Conservation (phyloP, 1,139 yeast species). For the Debaryomyces coudertii region DNA sequence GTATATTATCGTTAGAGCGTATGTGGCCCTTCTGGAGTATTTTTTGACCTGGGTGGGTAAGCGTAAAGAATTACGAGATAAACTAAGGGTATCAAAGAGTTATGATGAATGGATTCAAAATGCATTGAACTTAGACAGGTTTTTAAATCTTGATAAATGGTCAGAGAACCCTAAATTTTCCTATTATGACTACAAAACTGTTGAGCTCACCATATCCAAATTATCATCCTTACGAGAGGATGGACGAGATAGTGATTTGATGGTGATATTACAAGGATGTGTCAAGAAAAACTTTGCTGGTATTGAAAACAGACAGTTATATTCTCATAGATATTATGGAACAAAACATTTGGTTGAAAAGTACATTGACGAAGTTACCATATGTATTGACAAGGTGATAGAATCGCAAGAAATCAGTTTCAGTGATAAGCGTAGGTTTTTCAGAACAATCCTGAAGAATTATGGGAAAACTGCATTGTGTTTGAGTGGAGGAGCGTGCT, state of each 20-base stretch:
- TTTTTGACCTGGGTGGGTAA: constrained; percentile 62
- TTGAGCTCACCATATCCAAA: constrained; percentile 52
- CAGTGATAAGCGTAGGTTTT: constrained; percentile 53
- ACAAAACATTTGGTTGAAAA: constrained; percentile 64
- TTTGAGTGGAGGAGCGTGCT: constrained; percentile 80
- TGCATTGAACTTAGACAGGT: constrained; percentile 61
- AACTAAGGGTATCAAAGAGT: constrained; percentile 49
- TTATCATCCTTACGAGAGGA: constrained; percentile 39
- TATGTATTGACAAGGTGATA: constrained; percentile 49
- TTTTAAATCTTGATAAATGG: constrained; percentile 66
- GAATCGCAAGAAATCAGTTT: constrained; percentile 40
- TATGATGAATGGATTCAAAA: constrained; percentile 66
- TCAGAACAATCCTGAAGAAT: constrained; percentile 61
- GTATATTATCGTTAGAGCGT: constrained; percentile 58
- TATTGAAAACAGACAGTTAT: constrained; percentile 69
- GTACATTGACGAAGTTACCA: constrained; percentile 56
- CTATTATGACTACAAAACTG: constrained; percentile 68
- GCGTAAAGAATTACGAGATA: constrained; percentile 51
- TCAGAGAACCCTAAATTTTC: constrained; percentile 61
- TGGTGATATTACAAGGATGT: constrained; percentile 65
- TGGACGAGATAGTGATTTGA: constrained; percentile 48
- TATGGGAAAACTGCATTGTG: constrained; percentile 76
- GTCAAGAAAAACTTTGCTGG: constrained; percentile 78
- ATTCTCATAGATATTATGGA: constrained; percentile 76
- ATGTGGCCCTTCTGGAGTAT: constrained; percentile 67